These are phyloP conservation scores for Sophora flavescens DNA, from an alignment of 306 rosid genomes.

Conservation along the genomic window DNA sequence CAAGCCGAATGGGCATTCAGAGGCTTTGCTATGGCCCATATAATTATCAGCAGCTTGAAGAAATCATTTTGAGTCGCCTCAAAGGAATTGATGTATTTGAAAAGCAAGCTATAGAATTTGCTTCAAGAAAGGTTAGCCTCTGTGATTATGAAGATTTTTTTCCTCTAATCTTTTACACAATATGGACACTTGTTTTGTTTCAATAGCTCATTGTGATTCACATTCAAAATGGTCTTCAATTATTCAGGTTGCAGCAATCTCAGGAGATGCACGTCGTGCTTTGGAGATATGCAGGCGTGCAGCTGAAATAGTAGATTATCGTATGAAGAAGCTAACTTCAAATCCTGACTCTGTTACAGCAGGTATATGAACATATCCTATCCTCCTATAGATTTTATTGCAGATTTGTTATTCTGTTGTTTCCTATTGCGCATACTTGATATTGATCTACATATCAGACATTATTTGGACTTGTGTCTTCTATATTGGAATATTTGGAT, in stretches of 20 bases:
- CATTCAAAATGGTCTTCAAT: constrained; percentile 38
- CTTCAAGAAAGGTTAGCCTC: constrained; percentile 81
- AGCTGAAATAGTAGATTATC: constrained; percentile 90
- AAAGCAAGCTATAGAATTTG: constrained; percentile 83
- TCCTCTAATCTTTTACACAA: constrained; percentile 26
- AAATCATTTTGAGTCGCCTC: constrained; percentile 87
- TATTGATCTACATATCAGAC: constrained; percentile 16
- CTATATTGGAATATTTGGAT: constrained; percentile 12
- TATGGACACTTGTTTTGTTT: constrained; percentile 27
- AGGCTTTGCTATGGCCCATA: constrained; percentile 98
- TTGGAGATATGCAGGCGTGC: constrained; percentile 94
- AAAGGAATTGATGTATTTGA: constrained; percentile 90
- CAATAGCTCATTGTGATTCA: constrained; percentile 24
- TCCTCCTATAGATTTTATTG: constrained; percentile 11
- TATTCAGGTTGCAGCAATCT: constrained; percentile 90
- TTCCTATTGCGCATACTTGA: constrained; percentile 20
- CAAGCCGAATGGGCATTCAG: constrained; percentile 98
- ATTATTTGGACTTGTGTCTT: constrained; percentile 26
- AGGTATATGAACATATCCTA: constrained; percentile 57
- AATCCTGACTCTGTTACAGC: constrained; percentile 48
- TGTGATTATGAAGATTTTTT: constrained; percentile 33
- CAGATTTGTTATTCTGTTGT: constrained; percentile 26
- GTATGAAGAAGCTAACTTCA: constrained; percentile 57
- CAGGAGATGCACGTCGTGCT: constrained; percentile 99
- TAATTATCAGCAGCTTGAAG: constrained; percentile 91